Evolutionary conservation across 1,284 basidiomycete species (phyloP).

Genomic region (Marasmius fiardii): DNA sequence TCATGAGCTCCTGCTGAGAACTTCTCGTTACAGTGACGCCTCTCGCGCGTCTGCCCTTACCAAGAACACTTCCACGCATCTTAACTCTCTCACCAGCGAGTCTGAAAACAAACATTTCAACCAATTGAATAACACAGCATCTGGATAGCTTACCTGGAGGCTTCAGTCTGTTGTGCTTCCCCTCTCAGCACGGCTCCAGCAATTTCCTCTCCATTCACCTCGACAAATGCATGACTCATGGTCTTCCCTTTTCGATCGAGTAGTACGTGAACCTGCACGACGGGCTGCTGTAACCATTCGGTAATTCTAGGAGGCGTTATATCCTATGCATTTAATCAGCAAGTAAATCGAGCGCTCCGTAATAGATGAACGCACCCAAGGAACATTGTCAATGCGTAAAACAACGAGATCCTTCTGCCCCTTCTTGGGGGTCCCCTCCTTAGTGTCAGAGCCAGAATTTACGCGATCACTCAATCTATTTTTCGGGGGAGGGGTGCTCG

Average conservation of each 20-base stretch:
- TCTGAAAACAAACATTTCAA: not conserved
- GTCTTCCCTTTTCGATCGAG: slow-evolving; percentile 79
- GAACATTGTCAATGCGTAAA: slow-evolving; percentile 79
- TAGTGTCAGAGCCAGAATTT: not conserved
- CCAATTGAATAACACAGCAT: not conserved
- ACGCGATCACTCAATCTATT: not conserved
- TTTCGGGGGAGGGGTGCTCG: slow-evolving; percentile 14
- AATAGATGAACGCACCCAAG: slow-evolving; percentile 61
- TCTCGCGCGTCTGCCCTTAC: slow-evolving; percentile 67
- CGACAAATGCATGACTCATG: slow-evolving; percentile 75
- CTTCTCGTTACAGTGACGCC: slow-evolving; percentile 79
- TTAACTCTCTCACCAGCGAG: slow-evolving; percentile 10
- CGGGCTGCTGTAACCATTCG: slow-evolving; percentile 65
- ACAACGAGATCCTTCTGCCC: slow-evolving; percentile 48
- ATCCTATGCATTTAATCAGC: slow-evolving; percentile 44
- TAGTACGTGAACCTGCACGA: slow-evolving; percentile 68
- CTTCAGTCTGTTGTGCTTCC: slow-evolving; percentile 30
- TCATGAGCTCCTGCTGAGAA: slow-evolving; percentile 75
- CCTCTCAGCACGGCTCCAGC: slow-evolving; percentile 65
- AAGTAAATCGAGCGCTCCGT: slow-evolving; percentile 4
- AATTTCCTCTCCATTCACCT: slow-evolving; percentile 55
- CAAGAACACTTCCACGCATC: slow-evolving; percentile 58
- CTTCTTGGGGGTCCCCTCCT: not conserved
- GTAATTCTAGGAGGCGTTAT: slow-evolving; percentile 71
- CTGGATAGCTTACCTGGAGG: slow-evolving; percentile 6